Conservation (phyloP, 2,329 filamentous ascomycete genomes). For the Gaeumannomyces sp. region DNA sequence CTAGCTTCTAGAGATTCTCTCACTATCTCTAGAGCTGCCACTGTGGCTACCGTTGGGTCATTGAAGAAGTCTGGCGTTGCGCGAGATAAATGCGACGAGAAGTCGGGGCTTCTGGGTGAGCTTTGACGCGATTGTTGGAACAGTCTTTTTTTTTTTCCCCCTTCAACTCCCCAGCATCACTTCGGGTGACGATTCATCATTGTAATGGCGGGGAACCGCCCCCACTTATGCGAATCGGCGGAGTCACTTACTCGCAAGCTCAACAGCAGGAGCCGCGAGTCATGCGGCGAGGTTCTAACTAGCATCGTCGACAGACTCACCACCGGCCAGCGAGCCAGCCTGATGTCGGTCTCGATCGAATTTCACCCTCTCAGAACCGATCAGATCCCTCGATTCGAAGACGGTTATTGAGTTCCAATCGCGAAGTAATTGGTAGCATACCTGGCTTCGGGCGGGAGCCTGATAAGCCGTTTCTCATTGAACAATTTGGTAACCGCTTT, state of each 20-base stretch:
- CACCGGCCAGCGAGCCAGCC: no score
- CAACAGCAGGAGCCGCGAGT: neutral
- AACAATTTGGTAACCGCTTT: no score
- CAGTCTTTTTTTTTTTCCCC: conserved; percentile 12
- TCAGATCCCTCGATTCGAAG: no score
- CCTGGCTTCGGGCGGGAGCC: no score
- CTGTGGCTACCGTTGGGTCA: conserved; percentile 62
- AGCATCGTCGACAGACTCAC: no score
- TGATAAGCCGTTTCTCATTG: no score
- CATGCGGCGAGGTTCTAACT: neutral
- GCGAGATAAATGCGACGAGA: conserved; percentile 4
- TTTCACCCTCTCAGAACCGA: no score
- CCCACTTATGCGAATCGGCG: neutral
- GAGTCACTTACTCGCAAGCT: neutral
- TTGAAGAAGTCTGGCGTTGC: conserved; percentile 32
- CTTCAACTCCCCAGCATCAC: neutral
- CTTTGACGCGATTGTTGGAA: neutral
- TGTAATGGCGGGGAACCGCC: conserved; percentile 9
- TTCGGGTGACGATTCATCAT: conserved; percentile 11
- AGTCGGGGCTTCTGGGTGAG: neutral
- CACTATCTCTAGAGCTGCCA: conserved; percentile 71
- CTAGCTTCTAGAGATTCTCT: conserved; percentile 69
- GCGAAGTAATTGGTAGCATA: no score
- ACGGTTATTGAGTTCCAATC: no score
- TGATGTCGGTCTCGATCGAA: no score